phyloP scores from a whole-genome alignment of 176 grass and related monocot species.

The Aegilops tauschii region DNA sequence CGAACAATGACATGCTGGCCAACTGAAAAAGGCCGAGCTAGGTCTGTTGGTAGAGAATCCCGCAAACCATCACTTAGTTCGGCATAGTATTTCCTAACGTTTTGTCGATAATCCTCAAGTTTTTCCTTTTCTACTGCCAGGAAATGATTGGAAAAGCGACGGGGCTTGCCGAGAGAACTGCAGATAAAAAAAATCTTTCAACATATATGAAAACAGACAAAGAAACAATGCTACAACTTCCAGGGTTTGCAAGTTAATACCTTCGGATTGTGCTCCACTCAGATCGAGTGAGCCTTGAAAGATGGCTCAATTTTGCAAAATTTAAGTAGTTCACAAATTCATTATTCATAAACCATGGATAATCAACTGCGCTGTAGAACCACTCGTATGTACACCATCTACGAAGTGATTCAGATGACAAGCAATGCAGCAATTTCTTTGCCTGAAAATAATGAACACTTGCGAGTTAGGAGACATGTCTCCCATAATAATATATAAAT shows the following conservation, averaged over 20 bases:
- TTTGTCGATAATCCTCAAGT: constrained; percentile 52
- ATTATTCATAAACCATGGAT: constrained; percentile 76
- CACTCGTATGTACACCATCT: constrained; percentile 78
- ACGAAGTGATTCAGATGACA: constrained; percentile 53
- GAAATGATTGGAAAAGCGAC: constrained; percentile 55
- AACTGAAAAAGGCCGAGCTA: constrained; percentile 63
- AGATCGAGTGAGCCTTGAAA: constrained; percentile 50
- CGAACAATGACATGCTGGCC: constrained; percentile 53
- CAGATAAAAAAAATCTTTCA: constrained; percentile 16
- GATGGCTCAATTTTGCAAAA: constrained; percentile 54
- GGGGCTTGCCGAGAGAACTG: constrained; percentile 79
- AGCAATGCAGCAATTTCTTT: constrained; percentile 43
- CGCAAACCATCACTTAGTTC: constrained; percentile 31
- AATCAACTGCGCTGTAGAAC: constrained; percentile 84
- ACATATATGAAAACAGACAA: constrained; percentile 1
- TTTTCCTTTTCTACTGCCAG: constrained; percentile 58
- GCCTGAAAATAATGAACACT: constrained; percentile 31
- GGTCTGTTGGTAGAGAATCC: constrained; percentile 57
- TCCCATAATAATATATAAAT: constrained; percentile 16
- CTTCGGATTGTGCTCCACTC: constrained; percentile 71
- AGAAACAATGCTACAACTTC: constrained; percentile 2
- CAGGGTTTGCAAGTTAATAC: constrained; percentile 26
- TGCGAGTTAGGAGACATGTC: constrained; percentile 24
- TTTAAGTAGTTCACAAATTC: constrained; percentile 63
- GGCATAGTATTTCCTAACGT: constrained; percentile 56